These are phyloP conservation scores for Wickerhamomyces hampshirensis DNA, from an alignment of 805 yeast species.

Conservation along the genomic window DNA sequence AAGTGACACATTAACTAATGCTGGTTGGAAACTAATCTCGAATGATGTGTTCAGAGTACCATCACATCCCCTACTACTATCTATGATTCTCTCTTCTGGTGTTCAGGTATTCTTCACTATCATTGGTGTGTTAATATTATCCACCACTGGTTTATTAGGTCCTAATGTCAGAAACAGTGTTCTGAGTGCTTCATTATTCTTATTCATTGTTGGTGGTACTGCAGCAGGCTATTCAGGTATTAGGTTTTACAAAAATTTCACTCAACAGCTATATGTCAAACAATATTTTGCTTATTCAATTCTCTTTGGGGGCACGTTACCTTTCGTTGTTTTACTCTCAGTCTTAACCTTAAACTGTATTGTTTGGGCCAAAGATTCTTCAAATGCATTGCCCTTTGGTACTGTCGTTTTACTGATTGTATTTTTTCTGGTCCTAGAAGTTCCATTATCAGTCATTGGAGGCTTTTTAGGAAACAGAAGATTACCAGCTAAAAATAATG, in stretches of 20 bases:
- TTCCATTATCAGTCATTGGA: slow-evolving; percentile 75
- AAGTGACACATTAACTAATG: slow-evolving; percentile 21
- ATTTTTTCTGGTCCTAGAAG: slow-evolving; percentile 58
- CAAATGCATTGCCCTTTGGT: slow-evolving; percentile 74
- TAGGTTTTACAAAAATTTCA: slow-evolving; percentile 52
- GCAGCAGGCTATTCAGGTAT: slow-evolving; percentile 73
- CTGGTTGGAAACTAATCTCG: slow-evolving; percentile 52
- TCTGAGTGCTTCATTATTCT: slow-evolving; percentile 51
- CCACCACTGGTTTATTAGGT: slow-evolving; percentile 55
- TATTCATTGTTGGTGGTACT: slow-evolving; percentile 66
- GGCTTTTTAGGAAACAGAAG: slow-evolving; percentile 46
- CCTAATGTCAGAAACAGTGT: slow-evolving; percentile 68
- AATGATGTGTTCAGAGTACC: slow-evolving; percentile 56
- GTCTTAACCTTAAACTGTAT: slow-evolving; percentile 58
- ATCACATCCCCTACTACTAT: slow-evolving; percentile 38
- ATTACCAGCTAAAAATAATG: slow-evolving; percentile 12
- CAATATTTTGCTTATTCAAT: slow-evolving; percentile 27
- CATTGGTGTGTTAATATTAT: slow-evolving; percentile 52
- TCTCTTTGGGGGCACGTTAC: slow-evolving; percentile 46
- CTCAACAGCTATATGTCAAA: slow-evolving; percentile 26
- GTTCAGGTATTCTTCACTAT: slow-evolving; percentile 65
- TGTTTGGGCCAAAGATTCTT: slow-evolving; percentile 72
- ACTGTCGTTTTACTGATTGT: slow-evolving; percentile 58
- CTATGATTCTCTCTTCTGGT: slow-evolving; percentile 67
- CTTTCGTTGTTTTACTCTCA: slow-evolving; percentile 41